Percentiles rank a stretch among this genome's conserved stretches.
Evolutionary conservation across 345 rosid genomes (phyloP).

Genomic region (Salix viminalis): DNA sequence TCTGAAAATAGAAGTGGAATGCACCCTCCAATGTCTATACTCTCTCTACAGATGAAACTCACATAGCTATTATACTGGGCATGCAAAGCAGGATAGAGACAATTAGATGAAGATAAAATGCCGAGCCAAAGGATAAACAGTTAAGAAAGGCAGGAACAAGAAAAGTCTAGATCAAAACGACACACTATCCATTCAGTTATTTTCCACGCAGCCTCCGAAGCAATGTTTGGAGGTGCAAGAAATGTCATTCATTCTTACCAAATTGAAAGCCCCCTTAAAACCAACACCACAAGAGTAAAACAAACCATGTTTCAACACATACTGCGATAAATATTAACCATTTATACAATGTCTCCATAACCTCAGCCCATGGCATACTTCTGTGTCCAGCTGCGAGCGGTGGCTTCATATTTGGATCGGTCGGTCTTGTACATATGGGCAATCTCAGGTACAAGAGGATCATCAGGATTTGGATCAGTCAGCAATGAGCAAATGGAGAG

Average conservation of each 20-base stretch:
- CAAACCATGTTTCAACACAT: background rate
- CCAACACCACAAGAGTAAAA: background rate
- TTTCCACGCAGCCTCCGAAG: background rate
- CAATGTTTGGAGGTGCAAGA: background rate
- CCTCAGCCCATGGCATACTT: constrained; percentile 43
- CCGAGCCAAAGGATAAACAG: background rate
- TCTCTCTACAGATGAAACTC: background rate
- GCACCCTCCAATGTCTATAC: background rate
- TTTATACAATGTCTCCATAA: background rate
- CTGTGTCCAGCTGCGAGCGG: constrained; percentile 45
- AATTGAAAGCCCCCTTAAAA: background rate
- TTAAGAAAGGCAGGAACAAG: background rate
- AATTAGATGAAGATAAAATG: background rate
- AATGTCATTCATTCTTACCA: background rate
- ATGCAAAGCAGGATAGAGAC: background rate
- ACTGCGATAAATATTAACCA: background rate
- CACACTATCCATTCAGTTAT: background rate
- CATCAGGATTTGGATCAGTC: constrained; percentile 44
- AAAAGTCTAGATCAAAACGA: constrained; percentile 6
- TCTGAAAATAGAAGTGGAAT: background rate
- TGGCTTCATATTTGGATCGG: constrained; percentile 35
- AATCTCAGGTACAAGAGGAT: constrained; percentile 43
- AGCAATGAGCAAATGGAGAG: constrained; percentile 43
- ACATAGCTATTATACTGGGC: background rate
- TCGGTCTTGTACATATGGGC: constrained; percentile 47